Base-by-base conservation (phyloP, 305 asterid species). In the Solanum hybrid region DNA sequence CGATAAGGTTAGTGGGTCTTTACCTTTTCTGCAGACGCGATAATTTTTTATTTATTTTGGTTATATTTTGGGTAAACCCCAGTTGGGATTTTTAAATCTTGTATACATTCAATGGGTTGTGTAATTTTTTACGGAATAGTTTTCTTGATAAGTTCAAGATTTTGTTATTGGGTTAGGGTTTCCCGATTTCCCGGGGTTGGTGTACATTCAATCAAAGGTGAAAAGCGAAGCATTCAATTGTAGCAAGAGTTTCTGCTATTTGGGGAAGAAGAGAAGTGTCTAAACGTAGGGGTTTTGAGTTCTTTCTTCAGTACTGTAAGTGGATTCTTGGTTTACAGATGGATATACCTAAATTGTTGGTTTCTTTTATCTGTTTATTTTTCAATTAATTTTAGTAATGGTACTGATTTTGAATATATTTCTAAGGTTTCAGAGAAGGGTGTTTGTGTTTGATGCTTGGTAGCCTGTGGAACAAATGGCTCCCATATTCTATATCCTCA, bases 401-500 rank as follows among this genome's bases (percentile, higher is more conserved):
- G 22, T 60, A 60, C 24, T 85, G 51, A 60, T 85, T 80, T 32
- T 5, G 7, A 4, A 11, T 60, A 12, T 32, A 7, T 85, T 60
- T 56, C 31, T 32, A 32, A 85, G 22, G 32, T 85, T 60, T 34
- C 32, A 60, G 88, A 32, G 34, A 60, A 85, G 88, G 51, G 56
- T 60, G 87, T 84, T 84, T 78, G 31, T 90, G 91, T 91, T 85
- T 87, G 79, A 78, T 88, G 88, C 36, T 90, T 85, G 75, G 64
- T 88, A 64, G 89, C 78, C 77, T 17, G 31, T 85, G 73, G 90
- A 92, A 88, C 89, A 86, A 89, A 96, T 98, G 99, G 99, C 95
- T 93, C 97, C 98, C 12, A 87, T 96, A 85, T 96, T 89, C 92
- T 98, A 95, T 93, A 91, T 95, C 78, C 79, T 97, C 91, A 93